Evolutionary conservation across 2,329 filamentous ascomycete species (phyloP).

Genomic region (Boeremia exigua): DNA sequence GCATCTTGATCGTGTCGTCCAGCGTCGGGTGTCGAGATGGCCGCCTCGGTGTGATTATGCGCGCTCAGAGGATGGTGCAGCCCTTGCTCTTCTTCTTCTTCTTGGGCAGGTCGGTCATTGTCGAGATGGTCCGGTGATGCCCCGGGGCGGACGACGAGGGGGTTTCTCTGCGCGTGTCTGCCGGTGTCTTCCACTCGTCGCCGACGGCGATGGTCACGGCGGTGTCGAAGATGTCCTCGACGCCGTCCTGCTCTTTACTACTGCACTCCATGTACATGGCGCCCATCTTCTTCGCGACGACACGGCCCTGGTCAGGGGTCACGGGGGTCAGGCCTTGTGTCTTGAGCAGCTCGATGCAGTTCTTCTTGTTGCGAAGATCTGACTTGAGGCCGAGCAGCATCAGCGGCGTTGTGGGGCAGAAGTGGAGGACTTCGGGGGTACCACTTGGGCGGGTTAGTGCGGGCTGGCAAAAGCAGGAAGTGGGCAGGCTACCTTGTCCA

Average conservation of each 20-base stretch:
- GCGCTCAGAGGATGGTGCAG: constrained; percentile 49
- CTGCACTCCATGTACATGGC: constrained; percentile 98
- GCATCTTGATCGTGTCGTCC: constrained; percentile 50
- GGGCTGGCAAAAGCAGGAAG: neutral
- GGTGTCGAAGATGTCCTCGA: constrained; percentile 93
- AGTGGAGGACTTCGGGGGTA: constrained; percentile 99
- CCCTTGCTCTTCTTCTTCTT: constrained; percentile 48
- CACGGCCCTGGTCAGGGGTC: constrained; percentile 85
- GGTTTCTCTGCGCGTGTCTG: constrained; percentile 22
- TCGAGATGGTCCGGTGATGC: constrained; percentile 23
- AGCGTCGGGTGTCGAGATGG: constrained; percentile 47
- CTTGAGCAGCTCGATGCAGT: constrained; percentile 98
- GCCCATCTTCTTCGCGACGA: constrained; percentile 90
- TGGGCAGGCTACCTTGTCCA: constrained; percentile 81
- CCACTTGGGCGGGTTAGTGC: constrained; percentile 70
- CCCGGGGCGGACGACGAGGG: constrained; percentile 26
- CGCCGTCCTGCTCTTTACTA: constrained; percentile 94
- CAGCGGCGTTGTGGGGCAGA: constrained; percentile 95
- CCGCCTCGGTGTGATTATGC: constrained; percentile 23
- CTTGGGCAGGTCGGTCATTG: constrained; percentile 26
- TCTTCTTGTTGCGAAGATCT: constrained; percentile 92
- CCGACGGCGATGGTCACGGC: constrained; percentile 90
- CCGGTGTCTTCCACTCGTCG: constrained; percentile 59
- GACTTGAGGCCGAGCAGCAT: constrained; percentile 97
- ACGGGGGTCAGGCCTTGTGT: constrained; percentile 96